A percentile compares a stretch with the other conserved stretches of the same genome.
These are phyloP conservation scores for Mortierella sp. DNA, from an alignment of 371 early-diverging fungal species.

Conservation along the genomic window DNA sequence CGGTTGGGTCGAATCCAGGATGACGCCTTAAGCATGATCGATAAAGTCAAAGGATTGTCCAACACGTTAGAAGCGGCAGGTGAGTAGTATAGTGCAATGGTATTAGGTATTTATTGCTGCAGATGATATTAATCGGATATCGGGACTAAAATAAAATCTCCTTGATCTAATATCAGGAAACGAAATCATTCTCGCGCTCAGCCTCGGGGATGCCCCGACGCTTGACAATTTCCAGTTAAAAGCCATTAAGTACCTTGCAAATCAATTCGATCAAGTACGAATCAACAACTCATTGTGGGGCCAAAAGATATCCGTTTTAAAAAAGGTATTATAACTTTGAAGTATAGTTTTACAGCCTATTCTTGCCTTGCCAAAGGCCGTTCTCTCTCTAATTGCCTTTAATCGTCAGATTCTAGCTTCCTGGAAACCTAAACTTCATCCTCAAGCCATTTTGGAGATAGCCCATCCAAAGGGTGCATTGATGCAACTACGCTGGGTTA, in stretches of 20 bases:
- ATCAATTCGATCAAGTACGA: slow-evolving; percentile 19
- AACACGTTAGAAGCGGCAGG: slow-evolving; percentile 4
- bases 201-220: slow-evolving; percentile 15
- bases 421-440: slow-evolving; percentile 28
- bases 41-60: slow-evolving; percentile 4
- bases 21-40: slow-evolving; percentile 20
- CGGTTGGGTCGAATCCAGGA: slow-evolving; percentile 21
- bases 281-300: slow-evolving; percentile 19
- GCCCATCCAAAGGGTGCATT: slow-evolving; percentile 20
- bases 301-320: slow-evolving; percentile 7
- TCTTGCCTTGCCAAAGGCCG: background rate
- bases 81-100: background rate
- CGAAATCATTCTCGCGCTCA: slow-evolving; percentile 33
- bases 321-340: slow-evolving; percentile 20
- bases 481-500: slow-evolving; percentile 36
- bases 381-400: background rate
- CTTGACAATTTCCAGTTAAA: slow-evolving; percentile 29
- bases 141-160: background rate
- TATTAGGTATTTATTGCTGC: background rate
- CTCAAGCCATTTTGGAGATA: slow-evolving; percentile 17
- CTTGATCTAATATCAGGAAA: slow-evolving; percentile 11
- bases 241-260: slow-evolving; percentile 20
- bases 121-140: background rate
- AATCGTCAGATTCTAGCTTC: slow-evolving; percentile 26
- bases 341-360: background rate